Conservation (phyloP, 768 basidiomycete species). For the Auricularia auricula-judae region DNA sequence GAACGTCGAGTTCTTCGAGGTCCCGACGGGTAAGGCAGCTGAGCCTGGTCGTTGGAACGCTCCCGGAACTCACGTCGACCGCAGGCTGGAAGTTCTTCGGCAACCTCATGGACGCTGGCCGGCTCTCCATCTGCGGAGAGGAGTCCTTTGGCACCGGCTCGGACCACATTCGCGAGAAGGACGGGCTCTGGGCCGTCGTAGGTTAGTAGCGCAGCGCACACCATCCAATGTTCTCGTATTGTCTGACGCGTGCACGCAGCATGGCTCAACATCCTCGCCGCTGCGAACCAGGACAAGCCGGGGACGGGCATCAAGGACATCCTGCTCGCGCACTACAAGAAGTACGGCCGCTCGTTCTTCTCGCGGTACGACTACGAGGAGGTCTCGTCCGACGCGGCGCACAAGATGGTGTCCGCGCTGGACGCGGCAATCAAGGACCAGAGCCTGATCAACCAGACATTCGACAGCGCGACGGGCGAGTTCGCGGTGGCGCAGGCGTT, state of each 20-base stretch:
- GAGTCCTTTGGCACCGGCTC: conserved; percentile 99
- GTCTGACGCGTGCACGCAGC: conserved; percentile 37
- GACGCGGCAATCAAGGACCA: conserved; percentile 22
- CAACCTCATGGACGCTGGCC: conserved; percentile 97
- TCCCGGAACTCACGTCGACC: conserved; percentile 25
- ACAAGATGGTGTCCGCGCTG: conserved; percentile 71
- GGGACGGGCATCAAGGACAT: conserved; percentile 87
- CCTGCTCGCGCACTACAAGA: conserved; percentile 74
- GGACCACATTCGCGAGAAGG: conserved; percentile 99
- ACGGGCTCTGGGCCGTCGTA: conserved; percentile 97
- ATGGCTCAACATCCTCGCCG: conserved; percentile 91
- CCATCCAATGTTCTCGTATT: too few relatives aligned
- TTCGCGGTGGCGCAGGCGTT: conserved; percentile 71
- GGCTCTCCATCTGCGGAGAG: conserved; percentile 96
- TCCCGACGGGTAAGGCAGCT: conserved; percentile 55
- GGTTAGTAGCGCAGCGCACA: too few relatives aligned
- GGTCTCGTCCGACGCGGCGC: conserved; percentile 82
- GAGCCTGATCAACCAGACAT: conserved; percentile 10
- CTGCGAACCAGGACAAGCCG: conserved; percentile 73
- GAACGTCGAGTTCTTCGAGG: conserved; percentile 87
- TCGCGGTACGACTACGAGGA: conserved; percentile 99
- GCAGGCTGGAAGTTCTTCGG: conserved; percentile 96
- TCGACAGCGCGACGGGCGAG: conserved; percentile 53
- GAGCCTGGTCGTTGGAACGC: not conserved
- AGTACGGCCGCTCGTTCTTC: conserved; percentile 97